Evolutionary conservation across 345 rosid genomes (phyloP), one percentile per base, ranked within the genome.

Genomic region (Angophora floribunda): DNA sequence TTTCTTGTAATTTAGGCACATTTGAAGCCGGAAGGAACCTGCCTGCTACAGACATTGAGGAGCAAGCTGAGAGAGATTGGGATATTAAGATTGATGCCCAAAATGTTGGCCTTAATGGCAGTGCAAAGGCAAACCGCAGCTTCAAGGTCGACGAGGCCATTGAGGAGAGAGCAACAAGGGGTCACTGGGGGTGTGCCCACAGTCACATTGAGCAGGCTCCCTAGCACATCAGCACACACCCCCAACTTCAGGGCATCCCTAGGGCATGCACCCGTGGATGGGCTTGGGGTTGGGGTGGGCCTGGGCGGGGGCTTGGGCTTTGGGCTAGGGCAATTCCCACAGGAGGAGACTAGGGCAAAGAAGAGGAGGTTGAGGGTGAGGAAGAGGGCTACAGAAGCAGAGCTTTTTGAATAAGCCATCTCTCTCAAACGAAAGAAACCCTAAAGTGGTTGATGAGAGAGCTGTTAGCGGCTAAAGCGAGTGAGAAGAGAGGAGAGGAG

Each of bases 61-160:
- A 96, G 96, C 92, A 96, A 92, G 91, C 96, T 95, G 90, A 96
- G 88, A 1, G 97, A 95, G 70, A 95, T 89, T 7, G 97, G 97
- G 80, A 94, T 91, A 36, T 95, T 84, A 59, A 96, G 92, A 89
- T 95, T 90, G 89, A 94, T 93, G 51, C 97, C 96, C 3, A 95
- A 93, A 78, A 95, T 50, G 87, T 95, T 93, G 88, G 97, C 97
- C 92, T 93, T 95, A 89, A 95, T 93, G 89, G 96, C 97, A 14
- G 97, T 95, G 91, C 97, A 95, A 87, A 95, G 95, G 91, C 96
- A 96, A 22, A 95, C 88, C 0, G 96, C 94, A 8, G 96, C 96
- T 93, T 94, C 96, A 41, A 95, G 94, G 87, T 95, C 95, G 53
- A 92, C 87, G 61, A 96, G 95, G 19, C 96, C 97, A 32, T 85